A percentile compares a stretch with the other conserved stretches of the same genome.
Evolutionary conservation across 768 basidiomycete genomes (phyloP).

Genomic region (Tephrocybe sp.): DNA sequence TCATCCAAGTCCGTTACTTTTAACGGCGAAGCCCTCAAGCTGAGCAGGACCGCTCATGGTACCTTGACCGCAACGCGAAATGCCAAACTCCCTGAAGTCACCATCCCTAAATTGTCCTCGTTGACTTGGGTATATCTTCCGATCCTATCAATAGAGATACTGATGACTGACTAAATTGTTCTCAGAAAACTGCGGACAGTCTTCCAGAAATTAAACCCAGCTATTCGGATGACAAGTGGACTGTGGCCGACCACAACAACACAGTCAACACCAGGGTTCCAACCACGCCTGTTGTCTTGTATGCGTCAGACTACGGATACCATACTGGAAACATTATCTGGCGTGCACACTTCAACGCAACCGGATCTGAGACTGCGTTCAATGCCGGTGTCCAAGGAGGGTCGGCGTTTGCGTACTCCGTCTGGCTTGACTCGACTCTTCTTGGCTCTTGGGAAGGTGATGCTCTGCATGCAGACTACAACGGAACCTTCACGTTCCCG

Average conservation of each 20-base stretch:
- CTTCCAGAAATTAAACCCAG: slow-evolving; percentile 38
- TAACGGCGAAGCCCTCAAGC: slow-evolving; percentile 35
- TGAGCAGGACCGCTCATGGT: slow-evolving; percentile 40
- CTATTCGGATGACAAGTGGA: slow-evolving; percentile 46
- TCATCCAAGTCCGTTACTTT: slow-evolving; percentile 40
- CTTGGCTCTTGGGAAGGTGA: slow-evolving; percentile 50
- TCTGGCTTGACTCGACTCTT: slow-evolving; percentile 48
- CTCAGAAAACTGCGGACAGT: slow-evolving; percentile 41
- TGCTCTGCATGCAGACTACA: slow-evolving; percentile 29
- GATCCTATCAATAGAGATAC: not conserved
- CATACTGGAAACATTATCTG: slow-evolving; percentile 54
- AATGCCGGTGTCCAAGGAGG: slow-evolving; percentile 42
- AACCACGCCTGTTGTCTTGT: slow-evolving; percentile 42
- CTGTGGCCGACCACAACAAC: slow-evolving; percentile 37
- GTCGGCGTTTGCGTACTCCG: slow-evolving; percentile 46
- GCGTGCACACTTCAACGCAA: slow-evolving; percentile 50
- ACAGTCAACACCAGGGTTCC: slow-evolving; percentile 40
- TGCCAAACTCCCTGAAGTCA: slow-evolving; percentile 32
- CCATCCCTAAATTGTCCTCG: slow-evolving; percentile 32
- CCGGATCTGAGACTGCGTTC: slow-evolving; percentile 45
- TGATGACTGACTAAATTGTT: no score
- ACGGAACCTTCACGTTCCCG: slow-evolving; percentile 36
- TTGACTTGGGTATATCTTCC: slow-evolving; percentile 35
- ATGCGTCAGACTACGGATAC: slow-evolving; percentile 49
- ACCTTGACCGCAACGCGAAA: slow-evolving; percentile 33